Evolutionary conservation across 2,329 filamentous ascomycete species (phyloP).

Genomic region (Verticillium tricorpus): DNA sequence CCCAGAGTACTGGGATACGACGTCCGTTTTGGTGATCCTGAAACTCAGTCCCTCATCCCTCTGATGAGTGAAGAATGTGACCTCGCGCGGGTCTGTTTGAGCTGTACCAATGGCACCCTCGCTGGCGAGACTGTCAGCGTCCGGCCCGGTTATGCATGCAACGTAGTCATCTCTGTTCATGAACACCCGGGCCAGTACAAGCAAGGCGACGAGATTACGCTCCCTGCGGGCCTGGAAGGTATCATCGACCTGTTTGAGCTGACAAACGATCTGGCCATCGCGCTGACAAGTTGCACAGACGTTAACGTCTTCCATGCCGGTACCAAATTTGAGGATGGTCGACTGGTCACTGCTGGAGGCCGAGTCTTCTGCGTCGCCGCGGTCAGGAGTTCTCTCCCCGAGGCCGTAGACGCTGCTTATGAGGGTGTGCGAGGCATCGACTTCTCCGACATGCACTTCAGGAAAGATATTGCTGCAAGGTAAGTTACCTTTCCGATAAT

Average conservation of each 20-base stretch:
- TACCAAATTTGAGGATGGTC: slow-evolving; percentile 59
- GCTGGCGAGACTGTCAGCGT: slow-evolving; percentile 65
- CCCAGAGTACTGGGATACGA: slow-evolving; percentile 90
- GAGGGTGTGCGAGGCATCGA: slow-evolving; percentile 72
- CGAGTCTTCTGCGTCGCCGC: slow-evolving; percentile 93
- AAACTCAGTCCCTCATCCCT: slow-evolving; percentile 81
- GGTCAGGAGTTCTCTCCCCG: slow-evolving; percentile 64
- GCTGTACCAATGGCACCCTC: slow-evolving; percentile 73
- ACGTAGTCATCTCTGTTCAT: slow-evolving; percentile 87
- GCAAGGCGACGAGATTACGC: slow-evolving; percentile 63
- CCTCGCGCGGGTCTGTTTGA: slow-evolving; percentile 82
- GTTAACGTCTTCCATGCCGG: slow-evolving; percentile 90
- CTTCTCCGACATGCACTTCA: slow-evolving; percentile 86
- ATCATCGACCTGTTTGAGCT: no score
- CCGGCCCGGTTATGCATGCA: slow-evolving; percentile 70
- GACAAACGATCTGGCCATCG: no score
- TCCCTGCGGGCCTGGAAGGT: slow-evolving; percentile 24
- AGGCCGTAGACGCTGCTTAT: slow-evolving; percentile 86
- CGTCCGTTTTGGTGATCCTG: slow-evolving; percentile 86
- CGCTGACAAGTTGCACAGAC: slow-evolving; percentile 17
- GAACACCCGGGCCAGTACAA: slow-evolving; percentile 84
- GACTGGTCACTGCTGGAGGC: slow-evolving; percentile 75
- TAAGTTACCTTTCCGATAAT: no score
- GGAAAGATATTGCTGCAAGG: slow-evolving; percentile 55
- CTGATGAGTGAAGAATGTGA: slow-evolving; percentile 75